Evolutionary conservation across 352 stramenopile genomes (phyloP).

Genomic region (Pythium plurisporium): DNA sequence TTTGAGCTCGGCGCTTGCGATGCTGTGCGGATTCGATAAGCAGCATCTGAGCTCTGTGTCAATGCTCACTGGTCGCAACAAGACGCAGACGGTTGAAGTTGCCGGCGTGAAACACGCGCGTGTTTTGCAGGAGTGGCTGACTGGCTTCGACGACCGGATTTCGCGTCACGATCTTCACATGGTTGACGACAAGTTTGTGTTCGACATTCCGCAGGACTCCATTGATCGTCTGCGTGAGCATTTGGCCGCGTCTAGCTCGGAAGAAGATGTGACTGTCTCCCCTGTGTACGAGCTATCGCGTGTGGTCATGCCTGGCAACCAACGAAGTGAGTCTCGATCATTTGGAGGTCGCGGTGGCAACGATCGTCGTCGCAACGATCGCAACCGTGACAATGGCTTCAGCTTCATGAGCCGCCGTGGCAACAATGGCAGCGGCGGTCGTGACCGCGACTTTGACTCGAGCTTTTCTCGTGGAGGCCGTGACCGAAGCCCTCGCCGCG

Average conservation of each 20-base stretch:
- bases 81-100: slow-evolving; percentile 66
- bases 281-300: slow-evolving; percentile 49
- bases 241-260: slow-evolving; percentile 24
- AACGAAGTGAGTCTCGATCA: slow-evolving; percentile 4
- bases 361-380: neutral
- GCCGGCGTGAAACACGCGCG: slow-evolving; percentile 39
- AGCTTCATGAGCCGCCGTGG: slow-evolving; percentile 17
- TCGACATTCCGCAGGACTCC: slow-evolving; percentile 54
- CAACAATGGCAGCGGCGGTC: slow-evolving; percentile 22
- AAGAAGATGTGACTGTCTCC: slow-evolving; percentile 38
- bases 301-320: slow-evolving; percentile 39
- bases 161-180: slow-evolving; percentile 45
- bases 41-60: slow-evolving; percentile 61
- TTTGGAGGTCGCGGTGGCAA: slow-evolving; percentile 6
- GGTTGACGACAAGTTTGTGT: slow-evolving; percentile 63
- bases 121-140: slow-evolving; percentile 44
- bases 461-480: slow-evolving; percentile 33
- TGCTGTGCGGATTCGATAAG: slow-evolving; percentile 74
- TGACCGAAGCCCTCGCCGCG: slow-evolving; percentile 20
- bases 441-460: slow-evolving; percentile 41
- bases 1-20: slow-evolving; percentile 59
- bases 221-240: slow-evolving; percentile 44
- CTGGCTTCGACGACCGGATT: slow-evolving; percentile 34
- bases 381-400: slow-evolving; percentile 3
- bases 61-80: slow-evolving; percentile 67